Base-by-base conservation (phyloP, 495 filamentous ascomycete species). In the Polyplosphaeria fusca region DNA sequence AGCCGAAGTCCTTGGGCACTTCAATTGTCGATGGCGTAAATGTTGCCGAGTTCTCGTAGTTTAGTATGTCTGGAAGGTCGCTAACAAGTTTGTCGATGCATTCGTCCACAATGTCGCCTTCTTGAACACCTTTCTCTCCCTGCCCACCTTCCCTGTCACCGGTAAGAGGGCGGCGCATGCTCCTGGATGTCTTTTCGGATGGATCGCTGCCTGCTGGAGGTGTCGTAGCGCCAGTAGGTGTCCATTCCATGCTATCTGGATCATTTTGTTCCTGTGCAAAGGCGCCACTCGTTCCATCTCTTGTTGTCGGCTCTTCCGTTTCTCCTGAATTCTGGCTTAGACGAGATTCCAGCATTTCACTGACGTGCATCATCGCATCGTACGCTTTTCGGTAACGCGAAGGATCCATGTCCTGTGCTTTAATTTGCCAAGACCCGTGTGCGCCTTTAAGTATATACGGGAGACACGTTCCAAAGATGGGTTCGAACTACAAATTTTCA, bases 201-300 rank as follows among this genome's bases (percentile, higher is more conserved):
- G 52, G 51, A 4, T 52, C 52, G 37, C 62, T 61, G 9, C n/a
- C 52, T 11, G 41, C 38, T 20, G 57, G 48, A 40, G 51, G 50
- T 26, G 52, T 52, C 4, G 22, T 43, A 12, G 41, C 42, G 16
- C 43, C 62, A 5, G 52, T 65, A 11, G 61, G 56, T 30, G 50
- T 52, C 62, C 62, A 65, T 46, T 65, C 62, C 62, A 65, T 65
- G 19, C 57, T 58, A 54, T 65, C 62, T 9, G 62, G 43, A 42
- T 65, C 62, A 30, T 60, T 48, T 13, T 55, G 35, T 12, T 47
- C 55, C 22, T 37, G 24, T 11, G 32, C 5, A 5, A 16, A 13
- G 9, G 9, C 22, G 9, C 9, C 39, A 19, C 19, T 18, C 9
- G 9, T 18, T 12, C 39, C 19, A 11, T 18, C 39, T 9, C 9